These are phyloP conservation scores for Lecanoromycetidae sp. DNA, from an alignment of 2,329 filamentous ascomycete species.

Conservation along the genomic window DNA sequence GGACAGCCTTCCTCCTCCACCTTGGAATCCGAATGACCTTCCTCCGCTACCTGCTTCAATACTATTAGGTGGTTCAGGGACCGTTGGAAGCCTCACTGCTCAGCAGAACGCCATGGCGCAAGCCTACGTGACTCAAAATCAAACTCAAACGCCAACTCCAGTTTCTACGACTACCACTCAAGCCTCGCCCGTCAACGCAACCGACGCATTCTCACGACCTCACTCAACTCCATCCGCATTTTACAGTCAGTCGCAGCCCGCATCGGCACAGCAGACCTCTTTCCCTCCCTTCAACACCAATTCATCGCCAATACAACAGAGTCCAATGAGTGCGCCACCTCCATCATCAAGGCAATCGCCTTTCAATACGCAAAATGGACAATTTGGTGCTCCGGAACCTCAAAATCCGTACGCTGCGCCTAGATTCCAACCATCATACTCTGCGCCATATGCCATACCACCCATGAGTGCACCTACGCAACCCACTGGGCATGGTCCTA, in stretches of 20 bases:
- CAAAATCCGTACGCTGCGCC: conserved; percentile 28
- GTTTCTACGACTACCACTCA: conserved; percentile 37
- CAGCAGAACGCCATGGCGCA: conserved; percentile 16
- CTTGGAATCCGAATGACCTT: conserved; percentile 53
- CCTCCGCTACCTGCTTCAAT: conserved; percentile 48
- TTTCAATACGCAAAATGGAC: conserved; percentile 23
- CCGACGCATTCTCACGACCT: conserved; percentile 47
- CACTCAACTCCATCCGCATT: conserved; percentile 50
- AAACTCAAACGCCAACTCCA: conserved; percentile 37
- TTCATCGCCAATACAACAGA: conserved; percentile 28
- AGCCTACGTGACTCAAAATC: conserved; percentile 29
- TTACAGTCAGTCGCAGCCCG: conserved; percentile 43
- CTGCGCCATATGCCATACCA: conserved; percentile 46
- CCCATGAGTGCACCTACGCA: conserved; percentile 30
- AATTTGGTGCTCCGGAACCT: conserved; percentile 31
- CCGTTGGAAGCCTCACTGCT: conserved; percentile 30
- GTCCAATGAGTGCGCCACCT: conserved; percentile 33
- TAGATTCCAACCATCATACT: too few relatives aligned
- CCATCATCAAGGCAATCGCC: conserved; percentile 17
- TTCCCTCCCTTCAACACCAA: conserved; percentile 30
- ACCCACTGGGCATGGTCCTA: conserved; percentile 38
- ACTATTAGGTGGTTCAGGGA: conserved; percentile 43
- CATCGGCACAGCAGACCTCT: conserved; percentile 38
- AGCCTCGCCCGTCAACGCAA: conserved; percentile 43
- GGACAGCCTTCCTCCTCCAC: conserved; percentile 53